Conservation (phyloP, 2,329 filamentous ascomycete genomes). For the Didymella lethalis region DNA sequence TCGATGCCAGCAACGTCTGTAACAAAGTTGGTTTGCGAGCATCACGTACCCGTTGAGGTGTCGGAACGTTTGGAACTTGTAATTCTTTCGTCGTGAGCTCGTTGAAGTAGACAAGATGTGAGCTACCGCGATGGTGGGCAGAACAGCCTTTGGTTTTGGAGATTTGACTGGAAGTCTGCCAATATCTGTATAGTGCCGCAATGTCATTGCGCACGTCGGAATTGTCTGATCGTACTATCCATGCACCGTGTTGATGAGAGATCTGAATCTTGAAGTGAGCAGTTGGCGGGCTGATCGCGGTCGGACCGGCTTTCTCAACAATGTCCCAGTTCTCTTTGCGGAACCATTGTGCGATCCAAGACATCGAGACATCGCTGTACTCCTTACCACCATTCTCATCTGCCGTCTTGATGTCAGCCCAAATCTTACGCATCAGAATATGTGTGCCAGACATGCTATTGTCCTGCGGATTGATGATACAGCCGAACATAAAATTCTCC, state of each 20-base stretch:
- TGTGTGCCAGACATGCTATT: conserved; percentile 26
- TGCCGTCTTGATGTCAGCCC: conserved; percentile 29
- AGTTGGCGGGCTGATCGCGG: conserved; percentile 30
- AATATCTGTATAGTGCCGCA: neutral
- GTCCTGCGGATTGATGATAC: conserved; percentile 44
- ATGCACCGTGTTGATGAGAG: conserved; percentile 24
- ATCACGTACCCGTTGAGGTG: conserved; percentile 20
- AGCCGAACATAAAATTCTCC: conserved; percentile 49
- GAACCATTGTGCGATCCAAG: conserved; percentile 50
- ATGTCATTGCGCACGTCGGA: conserved; percentile 27
- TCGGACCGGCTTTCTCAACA: conserved; percentile 32
- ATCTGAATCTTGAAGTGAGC: conserved; percentile 37
- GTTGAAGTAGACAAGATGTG: conserved; percentile 16
- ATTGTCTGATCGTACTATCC: conserved; percentile 30
- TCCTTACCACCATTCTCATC: conserved; percentile 37
- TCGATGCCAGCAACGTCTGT: neutral
- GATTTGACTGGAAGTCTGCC: neutral
- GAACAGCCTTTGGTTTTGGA: neutral
- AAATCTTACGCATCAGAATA: conserved; percentile 41
- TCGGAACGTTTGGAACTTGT: conserved; percentile 28
- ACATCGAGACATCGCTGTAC: conserved; percentile 42
- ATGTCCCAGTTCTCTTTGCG: conserved; percentile 43
- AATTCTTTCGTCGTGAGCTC: conserved; percentile 21
- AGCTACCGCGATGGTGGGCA: neutral
- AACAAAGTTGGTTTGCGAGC: neutral